phyloP scores from a whole-genome alignment of 192 early-diverging fungal genomes.

The Umbelopsis sp. region DNA sequence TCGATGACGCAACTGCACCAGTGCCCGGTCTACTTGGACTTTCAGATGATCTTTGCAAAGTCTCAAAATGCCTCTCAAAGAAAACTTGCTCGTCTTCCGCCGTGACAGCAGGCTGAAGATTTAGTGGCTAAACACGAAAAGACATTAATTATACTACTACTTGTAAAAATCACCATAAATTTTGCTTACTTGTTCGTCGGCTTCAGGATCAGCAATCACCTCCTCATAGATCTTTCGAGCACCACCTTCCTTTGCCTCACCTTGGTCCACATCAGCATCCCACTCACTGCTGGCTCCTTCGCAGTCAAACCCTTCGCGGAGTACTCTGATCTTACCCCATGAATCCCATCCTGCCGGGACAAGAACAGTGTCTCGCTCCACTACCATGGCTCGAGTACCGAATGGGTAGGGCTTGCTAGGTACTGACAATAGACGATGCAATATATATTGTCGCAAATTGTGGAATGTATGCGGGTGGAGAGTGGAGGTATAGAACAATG shows the following conservation, averaged over 20 bases:
- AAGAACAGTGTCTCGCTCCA: slow-evolving; percentile 86
- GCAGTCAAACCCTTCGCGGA: slow-evolving; percentile 78
- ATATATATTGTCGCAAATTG: slow-evolving; percentile 78
- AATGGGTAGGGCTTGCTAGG: slow-evolving; percentile 55
- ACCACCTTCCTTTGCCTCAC: slow-evolving; percentile 40
- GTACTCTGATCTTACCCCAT: slow-evolving; percentile 80
- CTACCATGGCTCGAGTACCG: slow-evolving; percentile 72
- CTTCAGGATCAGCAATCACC: slow-evolving; percentile 51
- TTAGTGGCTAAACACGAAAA: slow-evolving; percentile 46
- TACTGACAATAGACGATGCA: slow-evolving; percentile 68
- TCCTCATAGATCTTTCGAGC: slow-evolving; percentile 64
- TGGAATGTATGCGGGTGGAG: slow-evolving; percentile 76
- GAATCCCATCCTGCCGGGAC: slow-evolving; percentile 96
- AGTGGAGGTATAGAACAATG: slow-evolving; percentile 88
- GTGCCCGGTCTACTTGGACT: slow-evolving; percentile 44
- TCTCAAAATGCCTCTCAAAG: slow-evolving; percentile 76
- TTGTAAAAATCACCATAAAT: too few species aligned
- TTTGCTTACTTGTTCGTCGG: slow-evolving; percentile 44
- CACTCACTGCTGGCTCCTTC: slow-evolving; percentile 62
- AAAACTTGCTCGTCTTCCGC: slow-evolving; percentile 92
- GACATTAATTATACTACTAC: too few species aligned
- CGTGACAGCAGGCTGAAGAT: slow-evolving; percentile 63
- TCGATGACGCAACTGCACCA: slow-evolving; percentile 31
- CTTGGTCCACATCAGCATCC: slow-evolving; percentile 52
- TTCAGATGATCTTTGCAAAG: slow-evolving; percentile 64